These are phyloP conservation scores for Dactylellina leptospora DNA, from an alignment of 2,329 filamentous ascomycete genomes.

Conservation along the genomic window DNA sequence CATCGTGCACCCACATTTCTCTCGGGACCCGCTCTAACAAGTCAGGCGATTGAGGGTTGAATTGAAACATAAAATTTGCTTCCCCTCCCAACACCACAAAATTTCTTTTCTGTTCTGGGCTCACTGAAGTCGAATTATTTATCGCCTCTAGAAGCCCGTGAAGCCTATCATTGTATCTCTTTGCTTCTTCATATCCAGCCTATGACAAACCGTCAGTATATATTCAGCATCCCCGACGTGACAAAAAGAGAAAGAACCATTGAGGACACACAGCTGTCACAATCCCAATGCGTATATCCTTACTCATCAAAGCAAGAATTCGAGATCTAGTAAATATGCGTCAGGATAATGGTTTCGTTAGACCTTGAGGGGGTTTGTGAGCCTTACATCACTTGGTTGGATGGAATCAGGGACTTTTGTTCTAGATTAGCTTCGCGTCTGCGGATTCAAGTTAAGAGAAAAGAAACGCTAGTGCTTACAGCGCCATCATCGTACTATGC, in stretches of 20 bases:
- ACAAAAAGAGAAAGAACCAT: no score
- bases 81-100: conserved; percentile 95
- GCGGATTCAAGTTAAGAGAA: no score
- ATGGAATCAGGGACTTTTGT: conserved; percentile 45
- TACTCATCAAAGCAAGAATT: conserved; percentile 75
- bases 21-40: conserved; percentile 74
- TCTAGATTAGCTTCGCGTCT: background rate
- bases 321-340: conserved; percentile 58
- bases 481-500: conserved; percentile 60
- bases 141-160: conserved; percentile 87
- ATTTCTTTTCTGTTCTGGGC: conserved; percentile 74
- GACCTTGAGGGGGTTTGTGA: background rate
- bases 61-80: conserved; percentile 90
- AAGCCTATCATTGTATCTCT: conserved; percentile 84
- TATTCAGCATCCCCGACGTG: background rate
- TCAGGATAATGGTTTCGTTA: no score
- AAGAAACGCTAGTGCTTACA: conserved; percentile 20
- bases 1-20: conserved; percentile 76
- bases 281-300: conserved; percentile 86
- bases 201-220: background rate
- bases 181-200: conserved; percentile 88
- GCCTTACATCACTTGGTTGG: conserved; percentile 49
- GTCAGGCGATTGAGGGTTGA: conserved; percentile 70
- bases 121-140: conserved; percentile 67
- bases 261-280: conserved; percentile 74